phyloP scores from a whole-genome alignment of 148 eudicot species.

The Amaranthus hypochondriacus region DNA sequence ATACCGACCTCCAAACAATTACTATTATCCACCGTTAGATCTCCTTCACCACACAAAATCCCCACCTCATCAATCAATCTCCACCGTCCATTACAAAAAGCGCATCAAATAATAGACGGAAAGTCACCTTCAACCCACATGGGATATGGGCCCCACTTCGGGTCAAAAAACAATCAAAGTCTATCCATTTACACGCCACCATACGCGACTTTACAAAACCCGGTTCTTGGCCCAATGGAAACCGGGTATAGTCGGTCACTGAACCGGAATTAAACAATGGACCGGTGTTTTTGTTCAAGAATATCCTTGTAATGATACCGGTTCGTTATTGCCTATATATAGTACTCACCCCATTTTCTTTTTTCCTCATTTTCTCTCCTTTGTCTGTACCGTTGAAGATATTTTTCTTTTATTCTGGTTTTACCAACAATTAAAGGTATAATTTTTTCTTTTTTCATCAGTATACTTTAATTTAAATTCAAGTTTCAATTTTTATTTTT shows the following conservation, averaged over 20 bases:
- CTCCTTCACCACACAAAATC: background rate
- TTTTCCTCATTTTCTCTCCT: background rate
- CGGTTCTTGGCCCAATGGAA: conserved; percentile 10
- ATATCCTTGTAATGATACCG: conserved; percentile 11
- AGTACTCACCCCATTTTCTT: background rate
- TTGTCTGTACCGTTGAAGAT: conserved; percentile 15
- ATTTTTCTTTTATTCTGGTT: conserved; percentile 8
- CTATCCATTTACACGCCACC: conserved; percentile 35
- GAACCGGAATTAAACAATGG: background rate
- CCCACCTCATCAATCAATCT: conserved; percentile 5
- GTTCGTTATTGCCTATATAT: conserved; percentile 15
- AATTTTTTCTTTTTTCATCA: too few relatives aligned
- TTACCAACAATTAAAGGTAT: conserved; percentile 12
- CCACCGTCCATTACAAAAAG: conserved; percentile 4
- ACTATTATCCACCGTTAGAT: conserved; percentile 7
- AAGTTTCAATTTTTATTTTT: background rate
- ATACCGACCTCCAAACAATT: conserved; percentile 15
- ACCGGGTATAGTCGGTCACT: conserved; percentile 9
- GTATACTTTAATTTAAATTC: background rate
- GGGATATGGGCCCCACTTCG: conserved; percentile 18
- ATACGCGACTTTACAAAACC: conserved; percentile 18
- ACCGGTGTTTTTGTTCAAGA: background rate
- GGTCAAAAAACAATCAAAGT: conserved; percentile 22
- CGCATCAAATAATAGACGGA: conserved; percentile 4
- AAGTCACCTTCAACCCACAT: conserved; percentile 24